A percentile compares a stretch with the other conserved stretches of the same genome.
Conservation (phyloP, 164 flowering plant species). For the Umbilicus rupestris region DNA sequence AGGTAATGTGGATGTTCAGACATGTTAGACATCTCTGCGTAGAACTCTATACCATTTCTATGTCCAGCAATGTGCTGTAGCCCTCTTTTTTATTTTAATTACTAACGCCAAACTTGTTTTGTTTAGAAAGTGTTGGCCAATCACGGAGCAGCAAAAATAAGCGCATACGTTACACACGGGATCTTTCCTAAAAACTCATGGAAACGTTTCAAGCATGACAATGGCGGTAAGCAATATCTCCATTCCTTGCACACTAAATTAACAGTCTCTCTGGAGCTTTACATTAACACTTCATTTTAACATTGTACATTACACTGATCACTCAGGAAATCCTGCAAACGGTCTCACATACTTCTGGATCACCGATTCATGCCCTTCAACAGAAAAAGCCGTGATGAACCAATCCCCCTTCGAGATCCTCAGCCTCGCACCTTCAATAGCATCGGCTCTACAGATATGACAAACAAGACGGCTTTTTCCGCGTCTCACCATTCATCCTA, state of each 20-base stretch:
- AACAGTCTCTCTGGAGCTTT: background rate
- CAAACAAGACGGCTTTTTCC: too few species aligned
- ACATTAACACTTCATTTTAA: background rate
- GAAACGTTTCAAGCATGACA: conserved; percentile 73
- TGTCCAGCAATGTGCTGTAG: background rate
- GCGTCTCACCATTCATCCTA: too few species aligned
- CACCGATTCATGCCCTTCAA: conserved; percentile 85
- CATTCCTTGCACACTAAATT: background rate
- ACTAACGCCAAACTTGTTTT: background rate
- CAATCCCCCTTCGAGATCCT: conserved; percentile 79
- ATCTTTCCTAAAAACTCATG: conserved; percentile 86
- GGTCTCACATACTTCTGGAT: conserved; percentile 92
- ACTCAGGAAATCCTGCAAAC: conserved; percentile 52
- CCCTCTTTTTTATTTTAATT: background rate
- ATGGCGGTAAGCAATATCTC: conserved; percentile 39
- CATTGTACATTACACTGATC: background rate
- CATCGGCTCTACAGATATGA: conserved; percentile 64
- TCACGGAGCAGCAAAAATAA: conserved; percentile 81
- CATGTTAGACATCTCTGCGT: background rate
- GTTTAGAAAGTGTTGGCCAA: conserved; percentile 77
- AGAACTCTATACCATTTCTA: background rate
- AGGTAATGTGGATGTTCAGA: too few species aligned
- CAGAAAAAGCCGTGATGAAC: conserved; percentile 62
- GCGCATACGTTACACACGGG: conserved; percentile 98
- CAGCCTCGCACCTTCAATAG: conserved; percentile 81